Evolutionary conservation across 1,284 basidiomycete species (phyloP).

Genomic region (Golubevia pallescens): DNA sequence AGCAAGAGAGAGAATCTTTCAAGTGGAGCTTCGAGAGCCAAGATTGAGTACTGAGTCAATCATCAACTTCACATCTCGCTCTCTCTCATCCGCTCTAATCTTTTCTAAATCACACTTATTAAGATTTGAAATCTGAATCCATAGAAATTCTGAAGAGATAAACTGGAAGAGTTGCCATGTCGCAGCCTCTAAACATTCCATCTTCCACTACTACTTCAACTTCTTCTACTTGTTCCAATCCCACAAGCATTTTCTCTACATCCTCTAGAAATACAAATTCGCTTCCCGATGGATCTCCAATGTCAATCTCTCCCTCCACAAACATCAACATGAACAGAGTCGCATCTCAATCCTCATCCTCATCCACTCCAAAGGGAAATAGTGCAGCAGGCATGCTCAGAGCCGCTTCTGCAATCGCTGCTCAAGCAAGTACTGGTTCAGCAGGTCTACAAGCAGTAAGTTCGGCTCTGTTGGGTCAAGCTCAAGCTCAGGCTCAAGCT

Average conservation of each 20-base stretch:
- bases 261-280: no score
- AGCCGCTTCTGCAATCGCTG: conserved; percentile 35
- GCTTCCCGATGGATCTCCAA: neutral
- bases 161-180: no score
- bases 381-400: conserved; percentile 38
- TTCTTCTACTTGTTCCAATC: no score
- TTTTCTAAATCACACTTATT: neutral
- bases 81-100: neutral
- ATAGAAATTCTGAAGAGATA: no score
- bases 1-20: no score
- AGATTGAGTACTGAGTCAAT: neutral
- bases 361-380: neutral
- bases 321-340: neutral
- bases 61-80: neutral
- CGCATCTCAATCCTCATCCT: neutral
- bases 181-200: no score
- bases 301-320: neutral
- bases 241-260: no score
- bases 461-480: conserved; percentile 33
- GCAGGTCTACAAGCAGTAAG: conserved; percentile 38
- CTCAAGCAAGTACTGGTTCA: conserved; percentile 30
- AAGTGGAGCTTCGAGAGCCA: no score
- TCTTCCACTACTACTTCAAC: no score
- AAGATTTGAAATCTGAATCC: no score
- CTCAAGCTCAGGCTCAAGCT: conserved; percentile 26